Evolutionary conservation across 495 filamentous ascomycete genomes (phyloP).

Genomic region (Podospora didyma): DNA sequence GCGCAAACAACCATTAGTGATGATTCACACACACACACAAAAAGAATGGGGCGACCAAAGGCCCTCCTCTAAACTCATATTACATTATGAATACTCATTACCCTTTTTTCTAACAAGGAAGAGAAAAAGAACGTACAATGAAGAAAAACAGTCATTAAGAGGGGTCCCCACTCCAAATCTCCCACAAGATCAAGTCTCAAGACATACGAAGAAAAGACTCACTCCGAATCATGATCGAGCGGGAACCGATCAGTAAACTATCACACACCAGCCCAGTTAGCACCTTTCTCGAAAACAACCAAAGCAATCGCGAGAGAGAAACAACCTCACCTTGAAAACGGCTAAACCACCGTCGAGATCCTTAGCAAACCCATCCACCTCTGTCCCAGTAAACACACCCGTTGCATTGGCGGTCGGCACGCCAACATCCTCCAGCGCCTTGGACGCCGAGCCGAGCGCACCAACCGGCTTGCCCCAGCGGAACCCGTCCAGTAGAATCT

Average conservation of each 20-base stretch:
- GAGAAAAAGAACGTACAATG: no score
- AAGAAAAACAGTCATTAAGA: not conserved
- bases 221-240: no score
- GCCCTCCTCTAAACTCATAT: not conserved
- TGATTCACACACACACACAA: no score
- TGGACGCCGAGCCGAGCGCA: constrained; percentile 45
- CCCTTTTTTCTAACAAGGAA: not conserved
- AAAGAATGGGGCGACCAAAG: no score
- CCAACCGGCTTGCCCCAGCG: constrained; percentile 71
- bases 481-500: constrained; percentile 65
- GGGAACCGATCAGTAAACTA: no score
- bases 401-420: constrained; percentile 34
- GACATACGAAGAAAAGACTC: not conserved
- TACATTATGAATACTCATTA: not conserved
- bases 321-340: constrained; percentile 57
- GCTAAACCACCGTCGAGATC: constrained; percentile 56
- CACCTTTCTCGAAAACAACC: no score
- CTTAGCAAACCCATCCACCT: constrained; percentile 36
- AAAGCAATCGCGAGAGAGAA: no score
- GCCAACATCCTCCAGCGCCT: constrained; percentile 37
- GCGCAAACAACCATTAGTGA: no score
- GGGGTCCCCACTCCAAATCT: no score
- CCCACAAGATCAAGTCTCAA: not conserved
- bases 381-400: constrained; percentile 50
- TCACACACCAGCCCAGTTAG: no score